Conservation (phyloP, 2,329 filamentous ascomycete genomes). For the Alternaria postmessia region DNA sequence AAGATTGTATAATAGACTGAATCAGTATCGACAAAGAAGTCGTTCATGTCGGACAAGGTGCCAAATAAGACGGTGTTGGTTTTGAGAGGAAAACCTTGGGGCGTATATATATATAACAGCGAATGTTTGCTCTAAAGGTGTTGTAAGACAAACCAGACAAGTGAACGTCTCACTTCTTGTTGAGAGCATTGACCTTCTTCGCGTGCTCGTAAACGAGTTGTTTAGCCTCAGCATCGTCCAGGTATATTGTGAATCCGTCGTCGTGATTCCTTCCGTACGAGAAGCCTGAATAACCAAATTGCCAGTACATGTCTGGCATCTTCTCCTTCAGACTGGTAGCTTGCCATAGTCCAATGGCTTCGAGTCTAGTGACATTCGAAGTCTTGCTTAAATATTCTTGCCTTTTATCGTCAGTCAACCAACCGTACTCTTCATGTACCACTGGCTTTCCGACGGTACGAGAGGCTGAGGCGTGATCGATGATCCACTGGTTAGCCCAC, state of each 20-base stretch:
- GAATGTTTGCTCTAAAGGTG: not conserved
- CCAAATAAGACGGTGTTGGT: not conserved
- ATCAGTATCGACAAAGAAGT: not conserved
- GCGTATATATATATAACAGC: not conserved
- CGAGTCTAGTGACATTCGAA: constrained; percentile 55
- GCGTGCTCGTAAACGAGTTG: constrained; percentile 2
- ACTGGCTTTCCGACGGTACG: constrained; percentile 60
- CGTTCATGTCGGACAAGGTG: not conserved
- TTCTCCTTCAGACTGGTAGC: constrained; percentile 57
- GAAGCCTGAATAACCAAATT: constrained; percentile 61
- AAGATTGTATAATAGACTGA: not conserved
- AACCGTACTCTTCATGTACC: constrained; percentile 64
- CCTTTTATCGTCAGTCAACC: constrained; percentile 60
- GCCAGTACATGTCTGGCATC: constrained; percentile 65
- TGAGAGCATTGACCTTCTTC: constrained; percentile 3
- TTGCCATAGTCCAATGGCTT: constrained; percentile 62
- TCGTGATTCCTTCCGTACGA: constrained; percentile 64
- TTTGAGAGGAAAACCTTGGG: not conserved
- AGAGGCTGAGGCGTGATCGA: constrained; percentile 59
- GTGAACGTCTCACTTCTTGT: not conserved
- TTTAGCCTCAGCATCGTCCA: constrained; percentile 50
- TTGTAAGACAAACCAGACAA: not conserved
- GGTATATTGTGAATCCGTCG: constrained; percentile 65
- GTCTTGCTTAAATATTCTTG: constrained; percentile 57
- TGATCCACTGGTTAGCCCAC: constrained; percentile 65